These are phyloP conservation scores for Tritrichomonas musculus DNA, from an alignment of 208 protist species.

Conservation along the genomic window DNA sequence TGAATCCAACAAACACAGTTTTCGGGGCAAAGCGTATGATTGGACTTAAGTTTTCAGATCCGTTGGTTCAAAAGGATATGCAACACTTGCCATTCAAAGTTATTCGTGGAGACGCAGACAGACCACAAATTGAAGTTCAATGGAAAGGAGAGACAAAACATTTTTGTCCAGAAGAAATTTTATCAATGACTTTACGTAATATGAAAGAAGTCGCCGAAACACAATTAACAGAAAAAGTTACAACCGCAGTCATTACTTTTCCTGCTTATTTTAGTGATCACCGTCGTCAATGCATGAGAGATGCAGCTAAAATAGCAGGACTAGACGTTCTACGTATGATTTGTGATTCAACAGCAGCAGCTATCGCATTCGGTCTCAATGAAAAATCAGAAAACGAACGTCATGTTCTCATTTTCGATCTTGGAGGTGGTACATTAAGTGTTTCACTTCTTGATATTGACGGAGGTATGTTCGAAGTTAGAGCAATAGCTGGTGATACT, in stretches of 20 bases:
- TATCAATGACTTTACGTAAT: slow-evolving; percentile 81
- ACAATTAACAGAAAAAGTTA: too few species aligned
- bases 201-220: slow-evolving; percentile 87
- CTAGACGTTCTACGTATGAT: slow-evolving; percentile 86
- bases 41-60: too few species aligned
- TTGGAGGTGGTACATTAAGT: too few species aligned
- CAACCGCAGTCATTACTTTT: slow-evolving; percentile 76
- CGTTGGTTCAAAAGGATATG: slow-evolving; percentile 85
- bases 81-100: slow-evolving; percentile 90
- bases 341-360: slow-evolving; percentile 90
- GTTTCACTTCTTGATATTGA: too few species aligned
- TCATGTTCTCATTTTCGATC: too few species aligned
- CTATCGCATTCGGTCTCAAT: slow-evolving; percentile 85
- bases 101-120: too few species aligned
- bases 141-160: slow-evolving; percentile 49
- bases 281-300: slow-evolving; percentile 95
- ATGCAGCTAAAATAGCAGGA: slow-evolving; percentile 86
- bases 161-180: slow-evolving; percentile 80
- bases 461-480: too few species aligned
- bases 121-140: too few species aligned
- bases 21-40: too few species aligned
- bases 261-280: slow-evolving; percentile 99
- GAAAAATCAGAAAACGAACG: too few species aligned
- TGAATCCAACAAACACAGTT: too few species aligned
- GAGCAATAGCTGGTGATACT: slow-evolving; percentile 51